A percentile compares a stretch with the other conserved stretches of the same genome.
Evolutionary conservation across 2,329 filamentous ascomycete species (phyloP).

Genomic region (Neopestalotiopsis sp.): DNA sequence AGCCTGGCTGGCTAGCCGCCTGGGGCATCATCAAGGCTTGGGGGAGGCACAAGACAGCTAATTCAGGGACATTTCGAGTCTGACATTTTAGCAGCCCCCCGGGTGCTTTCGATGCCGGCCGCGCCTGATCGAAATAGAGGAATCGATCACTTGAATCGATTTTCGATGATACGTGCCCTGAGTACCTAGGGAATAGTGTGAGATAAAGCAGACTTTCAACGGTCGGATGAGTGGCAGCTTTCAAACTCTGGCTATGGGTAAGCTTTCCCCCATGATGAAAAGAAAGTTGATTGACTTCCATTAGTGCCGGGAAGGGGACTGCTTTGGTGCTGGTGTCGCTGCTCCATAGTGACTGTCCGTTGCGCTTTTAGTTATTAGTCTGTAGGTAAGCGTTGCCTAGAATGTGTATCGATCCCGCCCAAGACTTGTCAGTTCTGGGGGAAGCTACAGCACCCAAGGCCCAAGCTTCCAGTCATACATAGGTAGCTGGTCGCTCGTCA

Average conservation of each 20-base stretch:
- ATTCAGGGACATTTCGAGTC: not conserved
- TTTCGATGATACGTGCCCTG: not conserved
- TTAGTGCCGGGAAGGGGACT: not conserved
- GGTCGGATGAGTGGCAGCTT: not conserved
- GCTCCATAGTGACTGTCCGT: not conserved
- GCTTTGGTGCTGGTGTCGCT: no score
- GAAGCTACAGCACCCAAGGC: not conserved
- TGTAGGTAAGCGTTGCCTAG: not conserved
- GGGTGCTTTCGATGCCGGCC: not conserved
- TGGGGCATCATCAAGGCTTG: not conserved
- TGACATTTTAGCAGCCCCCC: not conserved
- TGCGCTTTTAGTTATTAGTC: not conserved
- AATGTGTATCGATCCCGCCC: not conserved
- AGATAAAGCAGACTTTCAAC: not conserved
- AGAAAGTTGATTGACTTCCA: not conserved
- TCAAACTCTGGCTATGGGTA: not conserved
- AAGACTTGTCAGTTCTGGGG: not conserved
- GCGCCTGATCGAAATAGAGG: not conserved
- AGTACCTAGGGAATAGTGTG: not conserved
- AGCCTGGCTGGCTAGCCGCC: not conserved
- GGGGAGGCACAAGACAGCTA: not conserved
- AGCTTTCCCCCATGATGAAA: not conserved
- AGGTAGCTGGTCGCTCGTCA: not conserved
- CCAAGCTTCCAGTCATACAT: not conserved
- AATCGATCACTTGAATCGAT: not conserved